Evolutionary conservation across 148 eudicot genomes (phyloP).

Genomic region (Nepenthes gracilis): DNA sequence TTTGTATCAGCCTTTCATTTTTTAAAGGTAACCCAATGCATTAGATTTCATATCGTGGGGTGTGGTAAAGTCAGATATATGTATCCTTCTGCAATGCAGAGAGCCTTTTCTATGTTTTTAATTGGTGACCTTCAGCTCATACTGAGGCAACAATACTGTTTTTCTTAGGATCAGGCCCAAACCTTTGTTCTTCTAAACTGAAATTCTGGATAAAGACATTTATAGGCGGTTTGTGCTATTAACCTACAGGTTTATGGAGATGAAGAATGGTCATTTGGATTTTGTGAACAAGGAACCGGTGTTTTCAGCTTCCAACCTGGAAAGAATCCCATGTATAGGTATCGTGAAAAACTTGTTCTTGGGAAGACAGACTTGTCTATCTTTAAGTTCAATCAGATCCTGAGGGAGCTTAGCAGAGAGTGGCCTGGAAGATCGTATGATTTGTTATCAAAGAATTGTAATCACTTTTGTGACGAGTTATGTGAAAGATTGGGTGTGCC

Average conservation of each 20-base stretch:
- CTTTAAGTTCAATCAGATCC: constrained; percentile 57
- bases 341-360: constrained; percentile 74
- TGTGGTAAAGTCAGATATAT: no score
- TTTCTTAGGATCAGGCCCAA: no score
- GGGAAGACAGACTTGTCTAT: constrained; percentile 57
- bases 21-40: no score
- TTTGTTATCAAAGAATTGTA: constrained; percentile 81
- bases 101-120: no score
- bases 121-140: no score
- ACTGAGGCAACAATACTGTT: no score
- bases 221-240: no score
- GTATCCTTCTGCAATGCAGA: no score
- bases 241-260: constrained; percentile 59
- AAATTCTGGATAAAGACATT: no score
- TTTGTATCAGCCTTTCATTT: no score
- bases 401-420: constrained; percentile 87
- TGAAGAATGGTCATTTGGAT: constrained; percentile 99
- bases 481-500: constrained; percentile 84
- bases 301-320: constrained; percentile 83
- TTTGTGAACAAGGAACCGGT: constrained; percentile 87
- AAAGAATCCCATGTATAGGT: constrained; percentile 91
- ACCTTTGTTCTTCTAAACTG: no score
- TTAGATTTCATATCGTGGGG: no score
- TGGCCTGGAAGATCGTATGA: constrained; percentile 94
- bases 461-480: constrained; percentile 88